A percentile compares a stretch with the other conserved stretches of the same genome.
Conservation (phyloP, 805 yeast species). For the Candida koratica region DNA sequence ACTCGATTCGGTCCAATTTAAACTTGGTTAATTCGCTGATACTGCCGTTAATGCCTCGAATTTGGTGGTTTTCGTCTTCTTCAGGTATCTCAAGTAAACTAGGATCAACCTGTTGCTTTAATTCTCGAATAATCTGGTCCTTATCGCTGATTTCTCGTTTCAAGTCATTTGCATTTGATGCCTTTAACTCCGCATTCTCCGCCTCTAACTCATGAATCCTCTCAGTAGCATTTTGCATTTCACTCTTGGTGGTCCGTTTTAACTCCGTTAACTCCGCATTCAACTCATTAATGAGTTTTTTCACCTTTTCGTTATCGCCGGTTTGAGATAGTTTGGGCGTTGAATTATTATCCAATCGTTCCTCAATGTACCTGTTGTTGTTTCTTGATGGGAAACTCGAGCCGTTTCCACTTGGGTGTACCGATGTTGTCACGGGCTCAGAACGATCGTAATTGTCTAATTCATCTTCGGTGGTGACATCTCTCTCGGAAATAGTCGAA, state of each 20-base stretch:
- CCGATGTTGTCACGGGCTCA: not conserved
- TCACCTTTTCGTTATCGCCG: conserved; percentile 26
- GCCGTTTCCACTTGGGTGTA: not conserved
- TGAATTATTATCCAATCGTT: conserved; percentile 12
- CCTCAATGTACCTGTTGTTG: conserved; percentile 5
- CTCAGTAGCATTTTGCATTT: conserved; percentile 55
- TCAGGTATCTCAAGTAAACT: conserved; percentile 17
- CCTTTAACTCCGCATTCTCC: conserved; percentile 15
- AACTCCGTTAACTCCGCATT: conserved; percentile 31
- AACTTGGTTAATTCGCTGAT: conserved; percentile 33
- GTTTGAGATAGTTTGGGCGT: conserved; percentile 12
- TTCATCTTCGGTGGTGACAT: conserved; percentile 15
- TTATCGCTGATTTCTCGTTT: conserved; percentile 26
- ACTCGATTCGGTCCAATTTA: conserved; percentile 42
- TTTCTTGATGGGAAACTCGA: conserved; percentile 1
- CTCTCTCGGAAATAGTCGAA: conserved; percentile 18
- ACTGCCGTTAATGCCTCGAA: conserved; percentile 12
- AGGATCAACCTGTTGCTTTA: conserved; percentile 26
- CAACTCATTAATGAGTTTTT: conserved; percentile 29
- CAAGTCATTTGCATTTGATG: conserved; percentile 12
- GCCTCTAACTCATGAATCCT: conserved; percentile 48
- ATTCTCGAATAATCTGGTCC: conserved; percentile 29
- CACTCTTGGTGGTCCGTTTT: conserved; percentile 35
- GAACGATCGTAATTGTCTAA: not conserved
- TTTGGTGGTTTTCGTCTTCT: conserved; percentile 17